Percentiles rank a stretch among this genome's conserved stretches.
Evolutionary conservation across 306 rosid species (phyloP).

Genomic region (Pueraria montana): DNA sequence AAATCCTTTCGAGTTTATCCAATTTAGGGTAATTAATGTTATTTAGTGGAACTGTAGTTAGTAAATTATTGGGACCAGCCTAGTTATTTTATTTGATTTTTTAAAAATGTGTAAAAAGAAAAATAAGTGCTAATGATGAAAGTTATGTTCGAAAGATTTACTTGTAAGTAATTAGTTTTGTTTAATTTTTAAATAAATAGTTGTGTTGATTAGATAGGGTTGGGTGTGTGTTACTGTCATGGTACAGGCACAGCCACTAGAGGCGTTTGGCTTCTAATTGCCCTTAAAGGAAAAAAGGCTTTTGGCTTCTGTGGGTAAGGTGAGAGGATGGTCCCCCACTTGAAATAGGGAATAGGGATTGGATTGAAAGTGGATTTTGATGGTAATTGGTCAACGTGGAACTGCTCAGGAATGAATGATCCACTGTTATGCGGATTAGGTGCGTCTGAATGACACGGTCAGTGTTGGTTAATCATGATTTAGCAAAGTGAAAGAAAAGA

Average conservation of each 20-base stretch:
- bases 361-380: slow-evolving; percentile 10
- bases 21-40: not conserved
- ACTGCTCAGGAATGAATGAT: not conserved
- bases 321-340: slow-evolving; percentile 36
- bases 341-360: not conserved
- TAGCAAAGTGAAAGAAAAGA: no score
- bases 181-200: not conserved
- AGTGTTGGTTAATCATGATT: slow-evolving; percentile 18
- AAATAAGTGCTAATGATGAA: not conserved
- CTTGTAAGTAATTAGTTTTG: not conserved
- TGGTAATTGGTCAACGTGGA: slow-evolving; percentile 33
- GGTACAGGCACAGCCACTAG: not conserved
- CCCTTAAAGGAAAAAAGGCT: not conserved
- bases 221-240: slow-evolving; percentile 29
- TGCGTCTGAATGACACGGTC: not conserved
- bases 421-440: not conserved
- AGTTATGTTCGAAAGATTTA: not conserved
- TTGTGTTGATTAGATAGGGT: not conserved
- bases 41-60: not conserved
- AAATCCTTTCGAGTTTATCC: not conserved
- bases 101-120: not conserved
- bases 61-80: not conserved
- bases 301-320: not conserved
- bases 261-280: not conserved
- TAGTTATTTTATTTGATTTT: not conserved